A percentile compares a stretch with the other conserved stretches of the same genome.
Conservation (phyloP, 176 grass and related monocot species). For the Oryza glumipatula region DNA sequence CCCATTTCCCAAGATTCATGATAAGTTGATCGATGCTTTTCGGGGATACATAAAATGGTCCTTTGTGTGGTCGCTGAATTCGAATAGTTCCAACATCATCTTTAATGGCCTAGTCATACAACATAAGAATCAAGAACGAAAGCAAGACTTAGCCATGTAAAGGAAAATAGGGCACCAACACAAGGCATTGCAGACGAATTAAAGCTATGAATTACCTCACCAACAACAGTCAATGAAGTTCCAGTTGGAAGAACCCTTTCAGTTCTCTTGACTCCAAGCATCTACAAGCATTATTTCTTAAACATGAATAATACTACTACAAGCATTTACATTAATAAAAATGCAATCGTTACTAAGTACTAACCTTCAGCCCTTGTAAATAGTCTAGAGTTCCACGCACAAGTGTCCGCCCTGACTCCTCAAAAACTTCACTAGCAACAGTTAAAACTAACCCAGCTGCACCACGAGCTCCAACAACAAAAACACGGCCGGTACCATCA, state of each 20-base stretch:
- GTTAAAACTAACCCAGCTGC: slow-evolving; percentile 84
- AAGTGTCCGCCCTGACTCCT: slow-evolving; percentile 90
- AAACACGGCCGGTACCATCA: slow-evolving; percentile 90
- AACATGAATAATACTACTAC: slow-evolving; percentile 30
- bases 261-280: slow-evolving; percentile 93
- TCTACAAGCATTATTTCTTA: slow-evolving; percentile 58
- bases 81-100: slow-evolving; percentile 92
- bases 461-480: slow-evolving; percentile 79
- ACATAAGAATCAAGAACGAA: slow-evolving; percentile 31
- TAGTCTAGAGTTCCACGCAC: slow-evolving; percentile 98
- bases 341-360: slow-evolving; percentile 49
- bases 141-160: slow-evolving; percentile 26
- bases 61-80: slow-evolving; percentile 91
- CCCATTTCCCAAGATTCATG: slow-evolving; percentile 91
- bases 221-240: slow-evolving; percentile 90
- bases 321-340: slow-evolving; percentile 19
- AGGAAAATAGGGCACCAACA: background rate
- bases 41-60: slow-evolving; percentile 89
- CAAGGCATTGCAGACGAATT: slow-evolving; percentile 1
- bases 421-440: slow-evolving; percentile 96
- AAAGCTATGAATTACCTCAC: slow-evolving; percentile 67
- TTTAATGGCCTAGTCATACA: slow-evolving; percentile 82
- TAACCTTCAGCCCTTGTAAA: slow-evolving; percentile 97
- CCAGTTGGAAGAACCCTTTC: slow-evolving; percentile 96
- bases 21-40: slow-evolving; percentile 93